Percentiles rank a stretch among this genome's conserved stretches.
Evolutionary conservation across 805 yeast genomes (phyloP).

Genomic region (Candida fluviatilis): DNA sequence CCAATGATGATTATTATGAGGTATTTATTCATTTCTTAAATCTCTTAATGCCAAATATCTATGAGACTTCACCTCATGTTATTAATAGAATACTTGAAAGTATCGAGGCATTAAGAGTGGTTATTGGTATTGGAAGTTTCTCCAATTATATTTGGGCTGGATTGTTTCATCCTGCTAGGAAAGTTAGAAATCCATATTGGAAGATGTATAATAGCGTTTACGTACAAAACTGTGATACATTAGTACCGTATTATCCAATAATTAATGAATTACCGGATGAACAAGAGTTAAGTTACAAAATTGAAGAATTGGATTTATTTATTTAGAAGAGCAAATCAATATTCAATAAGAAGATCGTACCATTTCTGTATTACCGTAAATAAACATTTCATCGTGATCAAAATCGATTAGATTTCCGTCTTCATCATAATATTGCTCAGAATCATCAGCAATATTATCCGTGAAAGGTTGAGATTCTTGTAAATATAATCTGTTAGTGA

Average conservation of each 20-base stretch:
- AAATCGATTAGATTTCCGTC: slow-evolving; percentile 28
- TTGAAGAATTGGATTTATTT: slow-evolving; percentile 52
- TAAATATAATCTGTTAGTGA: slow-evolving; percentile 37
- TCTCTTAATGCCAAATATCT: slow-evolving; percentile 80
- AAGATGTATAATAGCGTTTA: slow-evolving; percentile 72
- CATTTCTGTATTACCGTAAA: not conserved
- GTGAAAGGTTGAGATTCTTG: slow-evolving; percentile 22
- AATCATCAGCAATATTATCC: slow-evolving; percentile 17
- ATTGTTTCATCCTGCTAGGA: slow-evolving; percentile 86
- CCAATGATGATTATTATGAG: slow-evolving; percentile 56
- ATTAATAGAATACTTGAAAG: slow-evolving; percentile 78
- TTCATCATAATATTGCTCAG: slow-evolving; percentile 14
- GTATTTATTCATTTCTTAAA: slow-evolving; percentile 81
- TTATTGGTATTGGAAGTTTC: slow-evolving; percentile 72
- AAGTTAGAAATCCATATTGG: slow-evolving; percentile 86
- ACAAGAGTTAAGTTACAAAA: slow-evolving; percentile 18
- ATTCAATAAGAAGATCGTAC: not conserved
- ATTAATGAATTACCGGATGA: slow-evolving; percentile 31
- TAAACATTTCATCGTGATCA: slow-evolving; percentile 19
- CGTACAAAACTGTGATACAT: slow-evolving; percentile 64
- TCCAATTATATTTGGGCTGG: slow-evolving; percentile 84
- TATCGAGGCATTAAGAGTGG: slow-evolving; percentile 64
- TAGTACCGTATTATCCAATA: slow-evolving; percentile 80
- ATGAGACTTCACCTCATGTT: slow-evolving; percentile 95
- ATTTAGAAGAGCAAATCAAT: slow-evolving; percentile 13